Percentiles rank a stretch among this genome's conserved stretches.
Evolutionary conservation across 768 basidiomycete species (phyloP).

Genomic region (Russula sp.): DNA sequence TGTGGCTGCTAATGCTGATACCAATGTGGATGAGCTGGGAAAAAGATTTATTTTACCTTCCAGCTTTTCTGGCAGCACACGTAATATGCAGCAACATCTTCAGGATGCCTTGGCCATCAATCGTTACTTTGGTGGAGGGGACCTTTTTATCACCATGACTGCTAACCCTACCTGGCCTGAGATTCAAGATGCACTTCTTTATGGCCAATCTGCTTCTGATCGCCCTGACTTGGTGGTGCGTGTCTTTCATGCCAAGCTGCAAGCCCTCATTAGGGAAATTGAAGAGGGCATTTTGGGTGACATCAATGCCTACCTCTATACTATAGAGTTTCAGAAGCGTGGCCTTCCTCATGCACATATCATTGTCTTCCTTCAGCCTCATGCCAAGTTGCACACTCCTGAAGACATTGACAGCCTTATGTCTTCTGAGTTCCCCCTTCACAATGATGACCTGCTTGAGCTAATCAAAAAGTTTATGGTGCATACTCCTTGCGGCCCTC

Average conservation of each 20-base stretch:
- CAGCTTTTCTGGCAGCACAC: not conserved
- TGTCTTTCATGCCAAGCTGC: not conserved
- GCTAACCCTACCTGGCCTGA: not conserved
- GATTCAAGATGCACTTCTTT: not conserved
- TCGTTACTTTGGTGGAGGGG: not conserved
- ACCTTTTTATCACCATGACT: not conserved
- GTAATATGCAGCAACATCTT: not conserved
- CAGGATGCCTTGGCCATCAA: not conserved
- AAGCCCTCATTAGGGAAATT: not conserved
- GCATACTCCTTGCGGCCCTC: slow-evolving; percentile 29
- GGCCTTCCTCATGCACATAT: not conserved
- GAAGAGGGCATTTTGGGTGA: not conserved
- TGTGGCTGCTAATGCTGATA: not conserved
- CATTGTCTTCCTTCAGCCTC: not conserved
- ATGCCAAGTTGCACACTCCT: not conserved
- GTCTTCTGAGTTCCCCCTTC: slow-evolving; percentile 33
- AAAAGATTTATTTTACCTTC: not conserved
- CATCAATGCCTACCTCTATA: not conserved
- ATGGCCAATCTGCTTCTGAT: not conserved
- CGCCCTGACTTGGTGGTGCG: not conserved
- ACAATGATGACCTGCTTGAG: slow-evolving; percentile 32
- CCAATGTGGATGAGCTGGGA: not conserved
- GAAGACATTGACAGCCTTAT: not conserved
- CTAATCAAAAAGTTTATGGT: slow-evolving; percentile 38
- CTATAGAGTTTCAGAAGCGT: not conserved